Evolutionary conservation across 225 moss, liverwort and hornwort genomes (phyloP), one percentile per base, ranked within the genome.

Genomic region (Polytrichum commune): DNA sequence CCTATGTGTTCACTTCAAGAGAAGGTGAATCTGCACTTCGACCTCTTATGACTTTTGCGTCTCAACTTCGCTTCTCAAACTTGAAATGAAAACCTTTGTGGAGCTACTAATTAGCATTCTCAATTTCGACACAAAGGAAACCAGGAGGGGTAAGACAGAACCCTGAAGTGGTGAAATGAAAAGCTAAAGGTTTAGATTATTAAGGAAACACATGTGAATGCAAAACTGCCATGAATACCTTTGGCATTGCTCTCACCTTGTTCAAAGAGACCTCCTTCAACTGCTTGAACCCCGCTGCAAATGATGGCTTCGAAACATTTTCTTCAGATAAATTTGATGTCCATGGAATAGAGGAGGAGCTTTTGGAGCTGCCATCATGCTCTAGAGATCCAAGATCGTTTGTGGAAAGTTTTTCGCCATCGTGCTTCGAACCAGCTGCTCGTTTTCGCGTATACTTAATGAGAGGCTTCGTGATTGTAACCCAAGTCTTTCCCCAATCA

Each of bases 261-360:
- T 91, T 93, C 75, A 93, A 78, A 55, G 86, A 83, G 61, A 91
- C 86, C 74, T 90, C 98, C 80, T 83, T 93, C 70, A 95, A 78
- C 10, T 78, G 63, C 46, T 46, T 46, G 25, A 70, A 76, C 67
- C 66, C 63, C 19, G 66, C 64, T 23, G 53, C 28, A 27, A 66
- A 66, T 25, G 77, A 62, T 60, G 53, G 67, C 23, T 10, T 69
- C 5, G 67, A 23, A 72, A 68, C 61, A 78, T 69, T 60, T 64
- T 33, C 54, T 64, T 76, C 66, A 64, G 64, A 62, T 54, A 68
- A 63, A 5, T 56, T 63, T n/a, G 68, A 69, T 60, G 62, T 76
- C 64, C 68, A 61, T 61, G 28, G 67, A 53, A 30, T 56, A 46
- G 46, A 16, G 46, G 55, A 67, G 28, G 38, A 67, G 28, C 62